A percentile compares a stretch with the other conserved stretches of the same genome.
These are phyloP conservation scores for Nadsonia starkeyi-henricii DNA, from an alignment of 1,139 yeast species.

Conservation along the genomic window DNA sequence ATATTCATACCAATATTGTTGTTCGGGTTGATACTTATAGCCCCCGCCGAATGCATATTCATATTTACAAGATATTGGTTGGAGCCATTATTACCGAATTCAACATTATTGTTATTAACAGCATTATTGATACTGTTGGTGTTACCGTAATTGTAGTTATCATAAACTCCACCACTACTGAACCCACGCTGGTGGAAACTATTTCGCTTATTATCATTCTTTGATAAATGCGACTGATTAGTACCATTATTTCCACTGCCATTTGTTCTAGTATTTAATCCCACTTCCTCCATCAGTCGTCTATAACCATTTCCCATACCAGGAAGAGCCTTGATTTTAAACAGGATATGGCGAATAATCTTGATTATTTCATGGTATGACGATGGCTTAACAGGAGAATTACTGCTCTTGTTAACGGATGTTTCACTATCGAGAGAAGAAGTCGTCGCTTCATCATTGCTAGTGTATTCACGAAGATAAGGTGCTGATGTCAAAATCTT, in stretches of 20 bases:
- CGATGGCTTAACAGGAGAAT: slow-evolving; percentile 23
- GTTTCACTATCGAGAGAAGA: slow-evolving; percentile 4
- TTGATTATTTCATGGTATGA: slow-evolving; percentile 44
- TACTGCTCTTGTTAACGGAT: slow-evolving; percentile 5
- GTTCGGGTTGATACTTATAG: neutral
- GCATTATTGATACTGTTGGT: neutral
- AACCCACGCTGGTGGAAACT: neutral
- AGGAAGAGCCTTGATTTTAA: slow-evolving; percentile 43
- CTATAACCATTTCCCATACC: slow-evolving; percentile 51
- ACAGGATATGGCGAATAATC: slow-evolving; percentile 47
- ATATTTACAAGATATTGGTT: neutral
- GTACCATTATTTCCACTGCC: neutral
- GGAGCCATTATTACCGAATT: neutral
- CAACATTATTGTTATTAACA: neutral
- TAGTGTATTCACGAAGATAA: slow-evolving; percentile 7
- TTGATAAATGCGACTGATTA: neutral
- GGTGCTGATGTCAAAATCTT: slow-evolving; percentile 41
- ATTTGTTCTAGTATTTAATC: slow-evolving; percentile 32
- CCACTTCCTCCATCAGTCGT: slow-evolving; percentile 86
- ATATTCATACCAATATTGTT: slow-evolving; percentile 1
- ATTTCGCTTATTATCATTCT: neutral
- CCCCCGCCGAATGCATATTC: neutral
- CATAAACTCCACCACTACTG: neutral
- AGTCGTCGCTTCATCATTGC: slow-evolving; percentile 4
- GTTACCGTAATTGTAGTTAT: neutral